These are phyloP conservation scores for Theobroma cacao DNA, from an alignment of 345 rosid genomes.

Conservation along the genomic window DNA sequence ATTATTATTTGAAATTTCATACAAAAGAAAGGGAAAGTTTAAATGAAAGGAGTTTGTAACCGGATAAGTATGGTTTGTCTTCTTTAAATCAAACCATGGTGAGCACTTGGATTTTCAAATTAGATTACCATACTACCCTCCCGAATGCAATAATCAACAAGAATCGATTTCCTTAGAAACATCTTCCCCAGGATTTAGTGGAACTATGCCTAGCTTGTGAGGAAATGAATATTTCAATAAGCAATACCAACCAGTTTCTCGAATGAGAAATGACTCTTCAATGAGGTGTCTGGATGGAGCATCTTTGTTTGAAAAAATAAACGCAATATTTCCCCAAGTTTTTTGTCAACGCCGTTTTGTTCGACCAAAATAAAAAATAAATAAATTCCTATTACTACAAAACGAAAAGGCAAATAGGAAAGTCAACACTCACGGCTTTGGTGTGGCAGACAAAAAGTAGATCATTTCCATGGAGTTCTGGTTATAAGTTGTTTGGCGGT, in stretches of 20 bases:
- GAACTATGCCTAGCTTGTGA: too few species aligned
- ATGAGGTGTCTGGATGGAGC: neutral
- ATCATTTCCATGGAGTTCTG: neutral
- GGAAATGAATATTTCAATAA: too few species aligned
- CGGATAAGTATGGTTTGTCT: neutral
- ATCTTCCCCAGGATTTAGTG: neutral
- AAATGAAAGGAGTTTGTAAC: neutral
- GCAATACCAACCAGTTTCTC: neutral
- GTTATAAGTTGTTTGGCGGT: neutral
- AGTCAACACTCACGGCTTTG: neutral
- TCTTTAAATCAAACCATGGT: too few species aligned
- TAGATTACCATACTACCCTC: neutral
- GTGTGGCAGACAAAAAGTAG: too few species aligned
- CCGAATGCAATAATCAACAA: neutral
- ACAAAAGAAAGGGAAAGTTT: neutral
- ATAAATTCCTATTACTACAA: too few species aligned
- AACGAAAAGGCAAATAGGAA: too few species aligned
- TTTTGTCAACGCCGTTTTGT: neutral
- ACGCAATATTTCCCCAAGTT: neutral
- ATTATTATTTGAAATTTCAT: neutral
- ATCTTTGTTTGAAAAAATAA: neutral
- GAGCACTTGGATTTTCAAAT: too few species aligned
- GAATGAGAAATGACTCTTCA: neutral
- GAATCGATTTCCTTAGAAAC: neutral
- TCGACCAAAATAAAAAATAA: neutral